Conservation (phyloP, 2,329 filamentous ascomycete species). For the Paecilomyces fulvus region DNA sequence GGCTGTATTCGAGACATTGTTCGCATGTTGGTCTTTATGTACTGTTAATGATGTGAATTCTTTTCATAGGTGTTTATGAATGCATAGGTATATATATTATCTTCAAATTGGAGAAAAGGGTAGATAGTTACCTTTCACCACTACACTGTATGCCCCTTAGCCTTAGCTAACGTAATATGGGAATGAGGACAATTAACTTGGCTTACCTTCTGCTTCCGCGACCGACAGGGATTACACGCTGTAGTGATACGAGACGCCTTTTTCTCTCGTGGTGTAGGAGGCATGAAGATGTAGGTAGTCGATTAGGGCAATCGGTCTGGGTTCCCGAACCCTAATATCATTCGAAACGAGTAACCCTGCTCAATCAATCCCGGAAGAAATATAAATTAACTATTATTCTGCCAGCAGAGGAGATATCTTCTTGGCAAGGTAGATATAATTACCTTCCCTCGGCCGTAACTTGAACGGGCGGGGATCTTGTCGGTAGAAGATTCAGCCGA, state of each 20-base stretch:
- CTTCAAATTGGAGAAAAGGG: not conserved
- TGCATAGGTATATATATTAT: not conserved
- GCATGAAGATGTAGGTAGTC: constrained; percentile 1
- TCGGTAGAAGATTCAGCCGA: not conserved
- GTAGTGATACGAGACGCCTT: constrained; percentile 29
- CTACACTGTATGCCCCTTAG: constrained; percentile 24
- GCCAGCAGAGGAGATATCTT: no score
- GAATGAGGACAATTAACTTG: no score
- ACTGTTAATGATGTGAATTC: no score
- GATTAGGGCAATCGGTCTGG: not conserved
- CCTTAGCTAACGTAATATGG: not conserved
- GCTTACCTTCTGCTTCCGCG: constrained; percentile 35
- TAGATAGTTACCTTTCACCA: constrained; percentile 30
- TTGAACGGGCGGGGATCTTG: not conserved
- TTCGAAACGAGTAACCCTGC: no score
- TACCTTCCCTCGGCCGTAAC: no score
- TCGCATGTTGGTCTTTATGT: constrained; percentile 28
- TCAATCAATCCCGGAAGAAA: no score
- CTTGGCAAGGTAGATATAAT: no score
- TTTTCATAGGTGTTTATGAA: no score
- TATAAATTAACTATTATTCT: no score
- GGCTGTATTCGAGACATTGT: constrained; percentile 26
- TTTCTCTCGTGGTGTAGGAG: constrained; percentile 10
- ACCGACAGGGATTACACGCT: constrained; percentile 34
- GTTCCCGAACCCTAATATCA: no score